Base-by-base conservation (phyloP, 495 filamentous ascomycete genomes). In the Penicillium desertorum region DNA sequence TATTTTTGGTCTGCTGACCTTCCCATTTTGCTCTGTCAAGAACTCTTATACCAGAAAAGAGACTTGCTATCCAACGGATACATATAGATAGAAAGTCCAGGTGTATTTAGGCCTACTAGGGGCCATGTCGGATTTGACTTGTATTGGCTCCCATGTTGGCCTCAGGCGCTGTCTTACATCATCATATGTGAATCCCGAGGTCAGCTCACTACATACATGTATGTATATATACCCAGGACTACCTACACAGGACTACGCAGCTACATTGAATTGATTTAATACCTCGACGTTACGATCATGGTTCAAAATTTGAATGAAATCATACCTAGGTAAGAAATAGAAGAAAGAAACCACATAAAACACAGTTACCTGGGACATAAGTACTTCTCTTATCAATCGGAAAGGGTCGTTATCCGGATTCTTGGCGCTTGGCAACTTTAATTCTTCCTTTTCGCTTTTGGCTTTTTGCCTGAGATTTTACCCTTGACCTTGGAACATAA, bases 401-500 rank as follows among this genome's bases (percentile, higher is more conserved):
- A 19, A 50, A 17, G 47, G 30, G 47, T 17, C 8, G 7, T 9
- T 41, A 23, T 41, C 51, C 23, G 34, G 32, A n/a, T 11, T 29
- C 53, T 55, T 55, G 53, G 53, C 52, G n/a, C 41, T 45, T 27
- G 52, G 42, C 53, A 55, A 55, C 53, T 46, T 36, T 55, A 47
- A 55, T 53, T 41, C 39, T 32, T 53, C 17, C 25, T 22, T 7
- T 17, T 19, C 17, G 7, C 20, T 23, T 51, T 25, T 20, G 14
- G 9, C 30, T 34, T 49, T 50, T n/a, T n/a, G 17, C 32, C 8
- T 14, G 29, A 48, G n/a, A 34, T 19, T 52, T 52, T 42, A 7
- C 7, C 22, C 22, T 22, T 25, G 3, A 19, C 19, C 11, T 34
- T 34, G 30, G 30, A 34, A 34, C 30, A 34, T 34, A 34, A 34